Evolutionary conservation across 1,284 basidiomycete genomes (phyloP), one percentile per base, ranked within the genome.

Genomic region (Tremellales sp.): DNA sequence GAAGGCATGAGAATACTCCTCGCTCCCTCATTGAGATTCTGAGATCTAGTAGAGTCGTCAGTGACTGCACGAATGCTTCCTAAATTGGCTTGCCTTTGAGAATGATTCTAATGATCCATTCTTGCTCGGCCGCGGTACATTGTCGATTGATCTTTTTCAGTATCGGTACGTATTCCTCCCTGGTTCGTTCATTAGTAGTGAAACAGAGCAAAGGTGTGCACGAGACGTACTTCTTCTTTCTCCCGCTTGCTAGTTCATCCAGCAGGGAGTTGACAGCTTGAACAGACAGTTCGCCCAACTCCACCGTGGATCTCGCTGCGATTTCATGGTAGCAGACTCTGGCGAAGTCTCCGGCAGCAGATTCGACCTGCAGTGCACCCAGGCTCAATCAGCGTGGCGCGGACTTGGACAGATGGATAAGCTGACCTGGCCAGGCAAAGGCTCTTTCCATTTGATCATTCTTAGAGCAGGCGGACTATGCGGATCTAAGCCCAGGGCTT

Each of bases 71-170:
- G 18, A 27, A 35, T 21, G 8, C 21, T 18, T 12, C 19, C 32
- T 36, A n/a, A 29, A 6, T 2, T 4, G 13, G 38, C 61, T 33
- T 28, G 65, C 71, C 92, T 79, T 95, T 94, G 18, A 97, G 76
- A 39, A 97, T 87, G 62, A 97, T 89, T 4, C 89, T 81, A 13
- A 88, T 84, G 45, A 97, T 83, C 93, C 93, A 97, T 46, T 82
- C 79, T 63, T 93, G 90, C 63, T 95, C 88, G 51, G 83, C 80
- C 0, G 89, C 76, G 0, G 88, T 90, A 22, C 83, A 76, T 38
- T 81, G 78, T 58, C 86, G 85, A 62, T 89, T 88, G 12, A 93
- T 75, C 8, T 80, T 77, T 49, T 85, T 81, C 47, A 94, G 67
- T 24, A 90, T 80, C 40, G 79, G 83, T 1, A 83, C 78, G 59